Evolutionary conservation across 1,139 yeast genomes (phyloP), one percentile per base, ranked within the genome.

Genomic region (Candida tetrigidarum): DNA sequence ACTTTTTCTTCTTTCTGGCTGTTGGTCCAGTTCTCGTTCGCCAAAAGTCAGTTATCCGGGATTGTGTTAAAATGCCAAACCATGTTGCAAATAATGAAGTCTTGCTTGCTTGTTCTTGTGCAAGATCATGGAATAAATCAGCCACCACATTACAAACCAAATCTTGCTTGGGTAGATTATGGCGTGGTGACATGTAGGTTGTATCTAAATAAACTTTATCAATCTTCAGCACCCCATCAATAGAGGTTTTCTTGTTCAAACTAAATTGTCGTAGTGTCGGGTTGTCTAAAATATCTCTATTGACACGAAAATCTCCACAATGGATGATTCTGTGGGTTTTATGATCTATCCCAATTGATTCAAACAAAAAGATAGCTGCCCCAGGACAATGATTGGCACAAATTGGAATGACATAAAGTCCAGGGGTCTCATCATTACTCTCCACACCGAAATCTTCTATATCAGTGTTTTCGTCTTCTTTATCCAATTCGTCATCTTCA

Each of bases 361-460:
- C 86, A 55, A 89, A 86, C 14, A 91, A 64, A 50, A 91, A 86
- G 0, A 93, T 79, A 0, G 82, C 90, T 0, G 97, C 89, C 2
- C 99, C 99, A 1, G 98, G 98, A 63, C 99, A 93, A 64, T 93
- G 99, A 54, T 93, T 92, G 0, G 98, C 99, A 50, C 88, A 89
- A 8, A 86, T 66, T 8, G 84, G 71, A 0, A 83, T 77, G 0
- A 89, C 91, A 39, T 74, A 73, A 1, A 89, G 62, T 0, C 78
- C 73, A 0, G 83, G 81, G 2, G 66, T 51, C 4, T 23, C 32
- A 15, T 38, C 41, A 23, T 38, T 38, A 7, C 54, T 52, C 20
- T 50, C 50, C 14, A 43, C 32, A 3, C 59, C 59, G 4, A 55
- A 56, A 30, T 54, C 57, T 10, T 38, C 50, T 5, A 42, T 29